These are phyloP conservation scores for Raddia guianensis DNA, from an alignment of 176 grass and related monocot genomes.

Conservation along the genomic window DNA sequence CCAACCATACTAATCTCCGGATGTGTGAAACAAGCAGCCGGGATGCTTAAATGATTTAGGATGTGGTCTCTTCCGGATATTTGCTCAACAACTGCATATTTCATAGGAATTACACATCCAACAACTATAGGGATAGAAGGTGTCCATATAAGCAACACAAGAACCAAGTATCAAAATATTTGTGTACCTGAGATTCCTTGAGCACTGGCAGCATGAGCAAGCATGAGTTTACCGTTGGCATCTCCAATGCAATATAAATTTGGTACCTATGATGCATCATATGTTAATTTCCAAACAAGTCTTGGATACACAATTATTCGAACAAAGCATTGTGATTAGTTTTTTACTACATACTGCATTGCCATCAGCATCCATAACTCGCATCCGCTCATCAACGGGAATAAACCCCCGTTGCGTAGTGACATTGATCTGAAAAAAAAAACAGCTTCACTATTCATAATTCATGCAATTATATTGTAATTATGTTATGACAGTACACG, in stretches of 20 bases:
- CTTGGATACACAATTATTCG: neutral
- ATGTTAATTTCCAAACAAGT: neutral
- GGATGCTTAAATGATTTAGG: conserved; percentile 93
- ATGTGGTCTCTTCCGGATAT: conserved; percentile 77
- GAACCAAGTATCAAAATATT: conserved; percentile 13
- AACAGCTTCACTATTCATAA: conserved; percentile 21
- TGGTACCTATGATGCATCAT: conserved; percentile 56
- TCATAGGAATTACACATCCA: conserved; percentile 37
- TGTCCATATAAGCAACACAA: conserved; percentile 27
- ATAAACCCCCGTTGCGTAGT: conserved; percentile 88
- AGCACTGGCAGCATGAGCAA: conserved; percentile 98
- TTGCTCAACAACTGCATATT: conserved; percentile 78
- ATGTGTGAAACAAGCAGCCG: conserved; percentile 97
- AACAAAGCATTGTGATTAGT: neutral
- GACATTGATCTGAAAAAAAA: conserved; percentile 78
- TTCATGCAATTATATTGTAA: conserved; percentile 13
- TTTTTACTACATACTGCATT: conserved; percentile 62
- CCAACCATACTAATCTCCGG: conserved; percentile 99
- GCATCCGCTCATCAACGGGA: conserved; percentile 94
- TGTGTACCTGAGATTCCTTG: conserved; percentile 88
- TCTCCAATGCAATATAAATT: conserved; percentile 98
- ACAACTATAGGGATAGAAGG: conserved; percentile 23
- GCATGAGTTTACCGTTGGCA: conserved; percentile 97
- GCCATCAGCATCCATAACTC: conserved; percentile 76
- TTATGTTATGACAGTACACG: conserved; percentile 17